phyloP scores from a whole-genome alignment of 2,329 filamentous ascomycete species.

The Sclerotinia spermophila region DNA sequence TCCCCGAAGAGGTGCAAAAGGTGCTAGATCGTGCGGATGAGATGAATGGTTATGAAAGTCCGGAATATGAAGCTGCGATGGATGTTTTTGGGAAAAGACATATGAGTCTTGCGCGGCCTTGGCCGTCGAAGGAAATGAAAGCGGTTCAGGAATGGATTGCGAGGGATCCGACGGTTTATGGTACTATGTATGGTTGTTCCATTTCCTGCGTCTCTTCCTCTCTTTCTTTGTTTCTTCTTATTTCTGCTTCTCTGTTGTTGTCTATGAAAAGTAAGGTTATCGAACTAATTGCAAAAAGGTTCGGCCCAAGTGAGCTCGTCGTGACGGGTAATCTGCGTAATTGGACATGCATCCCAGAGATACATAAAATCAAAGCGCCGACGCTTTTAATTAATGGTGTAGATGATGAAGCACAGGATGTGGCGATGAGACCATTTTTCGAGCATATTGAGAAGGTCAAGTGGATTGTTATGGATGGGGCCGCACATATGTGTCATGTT shows the following conservation, averaged over 20 bases:
- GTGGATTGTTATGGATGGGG: slow-evolving; percentile 40
- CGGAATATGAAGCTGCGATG: slow-evolving; percentile 34
- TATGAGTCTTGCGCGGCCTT: slow-evolving; percentile 35
- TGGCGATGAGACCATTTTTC: slow-evolving; percentile 38
- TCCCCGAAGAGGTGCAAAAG: slow-evolving; percentile 17
- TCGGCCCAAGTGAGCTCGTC: slow-evolving; percentile 30
- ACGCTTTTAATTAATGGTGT: slow-evolving; percentile 40
- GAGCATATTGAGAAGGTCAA: slow-evolving; percentile 38
- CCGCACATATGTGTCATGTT: slow-evolving; percentile 33
- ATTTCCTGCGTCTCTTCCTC: too few species aligned
- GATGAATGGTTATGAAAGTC: slow-evolving; percentile 26
- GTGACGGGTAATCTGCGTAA: slow-evolving; percentile 32
- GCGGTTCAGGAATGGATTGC: slow-evolving; percentile 35
- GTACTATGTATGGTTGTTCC: slow-evolving; percentile 12
- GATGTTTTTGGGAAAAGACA: slow-evolving; percentile 34
- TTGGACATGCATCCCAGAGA: slow-evolving; percentile 33
- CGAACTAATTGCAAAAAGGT: slow-evolving; percentile 28
- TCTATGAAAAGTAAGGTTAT: neutral
- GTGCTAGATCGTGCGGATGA: slow-evolving; percentile 19
- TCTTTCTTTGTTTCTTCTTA: neutral
- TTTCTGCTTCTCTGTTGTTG: neutral
- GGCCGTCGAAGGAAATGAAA: slow-evolving; percentile 35
- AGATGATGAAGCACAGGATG: slow-evolving; percentile 39
- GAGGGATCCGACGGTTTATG: slow-evolving; percentile 34
- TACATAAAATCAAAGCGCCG: slow-evolving; percentile 35